Evolutionary conservation across 768 basidiomycete species (phyloP), one percentile per base, ranked within the genome.

Genomic region (Sporobolomyces pararoseus): DNA sequence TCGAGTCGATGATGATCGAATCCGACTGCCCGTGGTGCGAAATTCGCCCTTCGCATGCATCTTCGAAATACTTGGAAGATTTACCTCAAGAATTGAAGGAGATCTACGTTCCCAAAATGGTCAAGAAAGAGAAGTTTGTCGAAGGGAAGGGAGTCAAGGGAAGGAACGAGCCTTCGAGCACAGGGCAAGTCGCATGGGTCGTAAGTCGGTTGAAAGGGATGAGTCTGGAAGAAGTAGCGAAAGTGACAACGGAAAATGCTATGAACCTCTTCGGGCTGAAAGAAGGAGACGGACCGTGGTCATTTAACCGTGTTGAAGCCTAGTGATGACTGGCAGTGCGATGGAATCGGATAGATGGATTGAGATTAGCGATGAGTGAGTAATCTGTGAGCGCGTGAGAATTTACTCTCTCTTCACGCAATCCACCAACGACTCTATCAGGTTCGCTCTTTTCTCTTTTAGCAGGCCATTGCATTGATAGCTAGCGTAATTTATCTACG

Each of bases 161-260:
- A 4, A 82, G 90, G 49, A 89, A 88, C 74, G 90, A 91, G 75
- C 89, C 90, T 5, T 80, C 79, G 42, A 80, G 84, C 2, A 83
- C 88, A 29, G 87, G 87, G 9, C 84, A 83, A 31, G 85, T 91
- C 14, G 90, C 88, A 27, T 89, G 87, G 86, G 85, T 89, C 16
- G 81, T 90, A 16, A 82, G 81, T 12, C 63, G 73, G 83, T 65
- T 81, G 5, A 79, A 83, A 42, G 82, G 80, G 3, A 76, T 84
- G 9, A 66, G 84, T 0, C 79, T 88, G 32, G 85, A 88, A 69
- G 81, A 83, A 63, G 79, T 91, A 0, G 80, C 83, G 5, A 83
- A 85, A 72, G 82, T 79, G 29, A 85, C 82, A 5, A 89, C 85
- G 84, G 80, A 80, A 70, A 91, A 90, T 76, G 87, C 88, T 16